Evolutionary conservation across 768 basidiomycete genomes (phyloP).

Genomic region (Boletus rubroflammeus): DNA sequence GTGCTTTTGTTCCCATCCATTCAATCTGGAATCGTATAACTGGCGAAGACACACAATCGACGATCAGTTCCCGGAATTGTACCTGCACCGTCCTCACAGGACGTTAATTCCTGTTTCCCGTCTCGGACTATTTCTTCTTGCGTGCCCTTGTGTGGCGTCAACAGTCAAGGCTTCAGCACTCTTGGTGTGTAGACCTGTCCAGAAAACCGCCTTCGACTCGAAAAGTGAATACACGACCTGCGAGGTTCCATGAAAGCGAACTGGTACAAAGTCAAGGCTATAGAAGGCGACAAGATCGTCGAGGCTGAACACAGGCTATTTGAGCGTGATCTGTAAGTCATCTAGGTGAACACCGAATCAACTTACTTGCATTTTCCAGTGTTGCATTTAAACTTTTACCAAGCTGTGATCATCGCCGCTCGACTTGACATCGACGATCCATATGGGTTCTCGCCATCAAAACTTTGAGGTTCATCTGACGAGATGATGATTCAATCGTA

Average conservation of each 20-base stretch:
- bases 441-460: neutral
- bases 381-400: neutral
- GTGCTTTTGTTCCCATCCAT: neutral
- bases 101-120: neutral
- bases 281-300: neutral
- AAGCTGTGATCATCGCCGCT: neutral
- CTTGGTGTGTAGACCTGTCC: neutral
- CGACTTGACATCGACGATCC: neutral
- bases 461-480: neutral
- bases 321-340: neutral
- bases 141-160: neutral
- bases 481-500: neutral
- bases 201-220: neutral
- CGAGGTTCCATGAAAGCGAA: neutral
- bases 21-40: neutral
- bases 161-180: neutral
- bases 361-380: neutral
- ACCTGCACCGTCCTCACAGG: neutral
- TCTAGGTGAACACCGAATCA: neutral
- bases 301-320: neutral
- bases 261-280: no score
- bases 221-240: neutral
- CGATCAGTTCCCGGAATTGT: neutral
- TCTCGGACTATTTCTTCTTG: neutral
- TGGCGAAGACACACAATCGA: neutral